Base-by-base conservation (phyloP, 2,329 filamentous ascomycete genomes). In the Claviceps capensis region DNA sequence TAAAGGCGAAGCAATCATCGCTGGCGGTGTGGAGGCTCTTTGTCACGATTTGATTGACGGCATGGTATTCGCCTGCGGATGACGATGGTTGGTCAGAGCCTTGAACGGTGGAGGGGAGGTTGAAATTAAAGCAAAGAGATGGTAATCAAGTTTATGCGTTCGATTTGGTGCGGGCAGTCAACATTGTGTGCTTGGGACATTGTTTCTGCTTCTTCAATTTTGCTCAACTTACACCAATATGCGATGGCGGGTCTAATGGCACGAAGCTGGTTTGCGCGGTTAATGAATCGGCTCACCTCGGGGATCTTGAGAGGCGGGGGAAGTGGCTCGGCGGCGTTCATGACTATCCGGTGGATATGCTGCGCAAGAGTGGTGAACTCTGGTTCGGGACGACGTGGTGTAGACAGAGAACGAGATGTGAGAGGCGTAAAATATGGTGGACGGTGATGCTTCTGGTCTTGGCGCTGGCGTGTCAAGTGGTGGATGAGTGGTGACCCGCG, bases 21-120 rank as follows among this genome's bases (percentile, higher is more conserved):
- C 93, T 86, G 59, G 76, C 72, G 54, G 78, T 83, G 69, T 97
- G 91, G 42, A 97, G 79, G 45, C 82, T 77, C 64, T 84, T 87
- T 50, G 79, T 76, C 14, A 98, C 81, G 59, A 98, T 94, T 64
- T 94, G 87, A 62, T 97, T 89, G 47, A 95, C 86, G 26, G 93
- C 87, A 76, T 88, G 93, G 68, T 93, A 95, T 63, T 94, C 85
- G 67, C 86, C 88, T 93, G 34, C 40, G 30, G 52, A 41, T 36
- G 14, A 43, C 19, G 26, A 45, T 41, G 47, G 26, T 45, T 41
- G 47, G 26, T 45, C 9, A 42, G 49, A 16, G 17, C 22, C 41
- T 40, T 17, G 41, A 36, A 30, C n/a, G 17, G 7, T 41, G 9
- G 7, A 14, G n/a, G 2, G 16, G 13, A 16, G 5, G 4, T n/a